Evolutionary conservation across 2,329 filamentous ascomycete genomes (phyloP).

Genomic region (Pseudodiploospora longispora): DNA sequence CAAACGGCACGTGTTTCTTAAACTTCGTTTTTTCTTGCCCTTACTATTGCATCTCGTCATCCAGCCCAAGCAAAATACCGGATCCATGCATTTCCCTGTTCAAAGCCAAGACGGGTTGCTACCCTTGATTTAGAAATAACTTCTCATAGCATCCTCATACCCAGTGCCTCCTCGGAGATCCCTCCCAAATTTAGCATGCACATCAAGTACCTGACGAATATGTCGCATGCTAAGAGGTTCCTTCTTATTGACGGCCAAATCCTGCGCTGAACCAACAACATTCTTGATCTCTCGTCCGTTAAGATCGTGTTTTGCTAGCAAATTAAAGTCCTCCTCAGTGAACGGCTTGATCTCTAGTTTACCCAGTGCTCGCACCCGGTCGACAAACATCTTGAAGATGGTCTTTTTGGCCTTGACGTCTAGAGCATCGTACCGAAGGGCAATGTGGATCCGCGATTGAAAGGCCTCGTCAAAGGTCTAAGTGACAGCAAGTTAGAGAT

Average conservation of each 20-base stretch:
- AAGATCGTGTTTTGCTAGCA: constrained; percentile 57
- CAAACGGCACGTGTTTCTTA: neutral
- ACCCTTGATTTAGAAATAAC: constrained; percentile 49
- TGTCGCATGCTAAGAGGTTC: constrained; percentile 68
- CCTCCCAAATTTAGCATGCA: constrained; percentile 72
- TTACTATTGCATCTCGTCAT: neutral
- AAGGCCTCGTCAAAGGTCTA: constrained; percentile 85
- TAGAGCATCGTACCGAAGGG: constrained; percentile 70
- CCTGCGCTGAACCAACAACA: constrained; percentile 73
- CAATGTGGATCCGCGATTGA: constrained; percentile 79
- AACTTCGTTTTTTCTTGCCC: neutral
- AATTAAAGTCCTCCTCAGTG: constrained; percentile 57
- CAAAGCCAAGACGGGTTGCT: too few species aligned
- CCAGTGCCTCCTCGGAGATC: constrained; percentile 76
- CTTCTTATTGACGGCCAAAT: constrained; percentile 68
- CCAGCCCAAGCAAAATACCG: too few species aligned
- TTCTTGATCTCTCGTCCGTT: constrained; percentile 76
- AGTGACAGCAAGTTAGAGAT: neutral
- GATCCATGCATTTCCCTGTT: too few species aligned
- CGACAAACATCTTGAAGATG: constrained; percentile 80
- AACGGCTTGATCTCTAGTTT: constrained; percentile 53
- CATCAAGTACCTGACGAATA: constrained; percentile 74
- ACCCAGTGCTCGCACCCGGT: constrained; percentile 59
- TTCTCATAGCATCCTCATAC: constrained; percentile 77
- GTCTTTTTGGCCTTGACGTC: constrained; percentile 63